Evolutionary conservation across 2,329 filamentous ascomycete species (phyloP).

Genomic region (Penicillium sp.): DNA sequence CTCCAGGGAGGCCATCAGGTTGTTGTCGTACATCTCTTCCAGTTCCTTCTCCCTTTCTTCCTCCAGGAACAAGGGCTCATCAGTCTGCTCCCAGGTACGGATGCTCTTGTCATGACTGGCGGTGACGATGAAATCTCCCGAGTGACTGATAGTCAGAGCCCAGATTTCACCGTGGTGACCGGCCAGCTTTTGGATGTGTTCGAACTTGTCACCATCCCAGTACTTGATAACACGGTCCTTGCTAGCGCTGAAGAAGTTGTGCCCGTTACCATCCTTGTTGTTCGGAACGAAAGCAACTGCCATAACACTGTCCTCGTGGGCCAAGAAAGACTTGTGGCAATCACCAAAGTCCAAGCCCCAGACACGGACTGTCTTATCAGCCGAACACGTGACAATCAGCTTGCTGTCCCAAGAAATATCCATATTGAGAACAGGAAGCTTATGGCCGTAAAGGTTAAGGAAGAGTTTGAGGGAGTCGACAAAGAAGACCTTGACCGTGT

Average conservation of each 20-base stretch:
- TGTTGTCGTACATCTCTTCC: constrained; percentile 90
- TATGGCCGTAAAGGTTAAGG: constrained; percentile 97
- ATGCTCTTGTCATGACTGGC: constrained; percentile 97
- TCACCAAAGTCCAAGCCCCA: constrained; percentile 98
- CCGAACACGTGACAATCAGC: constrained; percentile 89
- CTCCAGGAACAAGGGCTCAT: constrained; percentile 96
- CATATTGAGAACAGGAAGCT: constrained; percentile 90
- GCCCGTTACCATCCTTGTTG: constrained; percentile 81
- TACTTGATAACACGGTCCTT: constrained; percentile 90
- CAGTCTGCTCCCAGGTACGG: constrained; percentile 88
- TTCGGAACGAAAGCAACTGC: constrained; percentile 85
- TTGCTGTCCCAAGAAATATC: constrained; percentile 97
- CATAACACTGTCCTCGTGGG: constrained; percentile 92
- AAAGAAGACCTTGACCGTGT: constrained; percentile 98
- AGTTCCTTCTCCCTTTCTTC: constrained; percentile 95
- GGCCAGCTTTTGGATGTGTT: constrained; percentile 87
- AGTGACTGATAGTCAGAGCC: constrained; percentile 76
- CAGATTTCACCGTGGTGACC: constrained; percentile 95
- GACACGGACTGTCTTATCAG: constrained; percentile 94
- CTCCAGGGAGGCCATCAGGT: constrained; percentile 75
- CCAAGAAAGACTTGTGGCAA: constrained; percentile 93
- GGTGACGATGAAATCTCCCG: constrained; percentile 75
- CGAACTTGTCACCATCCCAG: constrained; percentile 98
- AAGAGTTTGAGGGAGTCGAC: constrained; percentile 87
- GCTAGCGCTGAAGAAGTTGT: constrained; percentile 90